Conservation (phyloP, 768 basidiomycete species). For the Serpula lacrymans region DNA sequence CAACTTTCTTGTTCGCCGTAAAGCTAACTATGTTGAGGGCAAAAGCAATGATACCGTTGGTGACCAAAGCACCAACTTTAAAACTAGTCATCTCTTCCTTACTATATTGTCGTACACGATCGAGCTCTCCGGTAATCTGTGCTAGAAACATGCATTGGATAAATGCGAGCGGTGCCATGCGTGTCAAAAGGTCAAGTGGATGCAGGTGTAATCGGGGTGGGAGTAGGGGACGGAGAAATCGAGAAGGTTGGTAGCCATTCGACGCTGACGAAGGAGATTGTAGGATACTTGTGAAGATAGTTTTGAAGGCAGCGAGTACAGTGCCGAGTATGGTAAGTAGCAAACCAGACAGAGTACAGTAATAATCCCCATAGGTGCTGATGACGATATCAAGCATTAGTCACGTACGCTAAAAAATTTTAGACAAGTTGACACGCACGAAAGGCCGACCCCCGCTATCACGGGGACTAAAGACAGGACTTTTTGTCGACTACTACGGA, state of each 20-base stretch:
- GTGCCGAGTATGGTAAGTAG: slow-evolving; percentile 88
- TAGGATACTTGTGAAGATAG: slow-evolving; percentile 83
- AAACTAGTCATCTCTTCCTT: slow-evolving; percentile 34
- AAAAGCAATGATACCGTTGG: slow-evolving; percentile 89
- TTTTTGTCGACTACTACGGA: slow-evolving; percentile 57
- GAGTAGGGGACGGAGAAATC: slow-evolving; percentile 18
- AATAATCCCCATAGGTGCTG: slow-evolving; percentile 95
- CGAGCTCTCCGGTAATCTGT: slow-evolving; percentile 76
- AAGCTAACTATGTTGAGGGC: slow-evolving; percentile 93
- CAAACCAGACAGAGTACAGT: slow-evolving; percentile 83
- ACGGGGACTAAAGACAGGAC: slow-evolving; percentile 79
- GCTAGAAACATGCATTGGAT: slow-evolving; percentile 81
- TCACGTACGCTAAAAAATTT: not conserved
- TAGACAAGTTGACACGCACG: slow-evolving; percentile 62
- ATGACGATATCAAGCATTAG: not conserved
- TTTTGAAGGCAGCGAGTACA: slow-evolving; percentile 89
- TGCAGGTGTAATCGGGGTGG: slow-evolving; percentile 46
- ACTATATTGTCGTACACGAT: slow-evolving; percentile 49
- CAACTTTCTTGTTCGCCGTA: slow-evolving; percentile 90
- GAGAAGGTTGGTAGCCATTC: slow-evolving; percentile 12
- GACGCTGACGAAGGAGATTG: slow-evolving; percentile 40
- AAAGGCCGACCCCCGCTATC: slow-evolving; percentile 85
- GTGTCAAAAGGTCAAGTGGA: slow-evolving; percentile 82
- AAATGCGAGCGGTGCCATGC: slow-evolving; percentile 91
- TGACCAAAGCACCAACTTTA: slow-evolving; percentile 51